Conservation (phyloP, 768 basidiomycete species). For the Panaeolus cyanescens region DNA sequence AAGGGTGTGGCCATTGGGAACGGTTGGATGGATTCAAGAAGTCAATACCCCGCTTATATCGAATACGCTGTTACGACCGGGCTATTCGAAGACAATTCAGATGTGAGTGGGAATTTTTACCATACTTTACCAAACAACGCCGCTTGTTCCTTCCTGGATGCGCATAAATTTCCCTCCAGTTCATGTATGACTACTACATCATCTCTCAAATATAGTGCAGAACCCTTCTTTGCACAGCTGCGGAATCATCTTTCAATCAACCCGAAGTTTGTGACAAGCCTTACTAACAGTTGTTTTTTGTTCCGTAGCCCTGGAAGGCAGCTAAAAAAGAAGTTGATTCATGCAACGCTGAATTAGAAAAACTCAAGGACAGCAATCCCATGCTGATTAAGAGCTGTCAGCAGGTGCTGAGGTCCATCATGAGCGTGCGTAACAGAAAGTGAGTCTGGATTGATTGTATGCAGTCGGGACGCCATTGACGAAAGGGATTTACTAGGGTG, state of each 20-base stretch:
- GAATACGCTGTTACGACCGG: constrained; percentile 84
- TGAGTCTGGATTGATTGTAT: constrained; percentile 12
- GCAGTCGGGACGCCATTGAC: not conserved
- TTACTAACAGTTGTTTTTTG: not conserved
- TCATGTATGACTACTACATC: not conserved
- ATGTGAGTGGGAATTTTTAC: constrained; percentile 44
- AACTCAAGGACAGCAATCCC: constrained; percentile 51
- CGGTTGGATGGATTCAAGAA: constrained; percentile 92
- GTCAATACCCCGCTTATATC: constrained; percentile 88
- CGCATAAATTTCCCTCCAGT: constrained; percentile 1
- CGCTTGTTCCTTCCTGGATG: not conserved
- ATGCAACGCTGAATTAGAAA: constrained; percentile 54
- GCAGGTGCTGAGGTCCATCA: constrained; percentile 47
- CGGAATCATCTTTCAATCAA: not conserved
- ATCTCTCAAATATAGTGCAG: not conserved
- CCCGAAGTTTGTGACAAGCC: not conserved
- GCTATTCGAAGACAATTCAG: constrained; percentile 69
- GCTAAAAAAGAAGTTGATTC: constrained; percentile 57
- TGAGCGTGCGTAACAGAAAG: constrained; percentile 42
- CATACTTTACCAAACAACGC: not conserved
- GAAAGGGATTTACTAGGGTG: constrained; percentile 41
- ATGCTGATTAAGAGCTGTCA: constrained; percentile 63
- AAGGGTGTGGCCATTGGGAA: constrained; percentile 92
- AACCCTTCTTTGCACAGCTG: not conserved
- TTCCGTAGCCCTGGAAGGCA: constrained; percentile 58